These are phyloP conservation scores for Hortiboletus campestris DNA, from an alignment of 768 basidiomycete species.

Conservation along the genomic window DNA sequence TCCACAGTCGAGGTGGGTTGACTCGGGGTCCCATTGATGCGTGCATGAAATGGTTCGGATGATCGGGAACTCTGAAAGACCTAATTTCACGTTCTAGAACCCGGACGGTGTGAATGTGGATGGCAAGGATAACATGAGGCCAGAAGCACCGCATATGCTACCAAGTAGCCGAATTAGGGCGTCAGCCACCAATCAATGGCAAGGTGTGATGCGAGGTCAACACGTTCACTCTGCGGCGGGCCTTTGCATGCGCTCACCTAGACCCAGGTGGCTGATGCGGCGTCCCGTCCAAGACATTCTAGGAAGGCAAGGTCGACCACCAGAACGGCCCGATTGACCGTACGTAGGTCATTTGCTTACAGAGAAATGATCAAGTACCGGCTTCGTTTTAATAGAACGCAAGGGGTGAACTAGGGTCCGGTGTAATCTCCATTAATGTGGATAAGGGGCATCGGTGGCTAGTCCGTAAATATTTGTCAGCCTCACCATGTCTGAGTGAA, in stretches of 20 bases:
- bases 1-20: not conserved
- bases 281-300: conserved; percentile 6
- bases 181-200: conserved; percentile 12
- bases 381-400: conserved; percentile 20
- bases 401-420: conserved; percentile 21
- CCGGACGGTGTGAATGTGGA: conserved; percentile 22
- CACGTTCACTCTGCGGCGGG: conserved; percentile 17
- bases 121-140: conserved; percentile 30
- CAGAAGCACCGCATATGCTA: conserved; percentile 21
- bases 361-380: conserved; percentile 11
- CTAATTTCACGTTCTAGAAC: conserved; percentile 25
- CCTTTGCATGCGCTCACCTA: conserved; percentile 9
- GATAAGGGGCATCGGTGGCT: conserved; percentile 15
- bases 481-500: conserved; percentile 1
- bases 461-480: conserved; percentile 24
- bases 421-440: conserved; percentile 19
- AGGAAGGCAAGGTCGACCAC: conserved; percentile 10
- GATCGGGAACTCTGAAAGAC: conserved; percentile 18
- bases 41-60: conserved; percentile 14
- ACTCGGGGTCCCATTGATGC: conserved; percentile 22
- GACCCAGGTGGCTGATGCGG: conserved; percentile 10
- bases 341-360: conserved; percentile 13
- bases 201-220: conserved; percentile 13
- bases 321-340: conserved; percentile 7
- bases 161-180: conserved; percentile 18